Evolutionary conservation across 1,139 yeast genomes (phyloP), one percentile per base, ranked within the genome.

Genomic region (Yarrowia galli): DNA sequence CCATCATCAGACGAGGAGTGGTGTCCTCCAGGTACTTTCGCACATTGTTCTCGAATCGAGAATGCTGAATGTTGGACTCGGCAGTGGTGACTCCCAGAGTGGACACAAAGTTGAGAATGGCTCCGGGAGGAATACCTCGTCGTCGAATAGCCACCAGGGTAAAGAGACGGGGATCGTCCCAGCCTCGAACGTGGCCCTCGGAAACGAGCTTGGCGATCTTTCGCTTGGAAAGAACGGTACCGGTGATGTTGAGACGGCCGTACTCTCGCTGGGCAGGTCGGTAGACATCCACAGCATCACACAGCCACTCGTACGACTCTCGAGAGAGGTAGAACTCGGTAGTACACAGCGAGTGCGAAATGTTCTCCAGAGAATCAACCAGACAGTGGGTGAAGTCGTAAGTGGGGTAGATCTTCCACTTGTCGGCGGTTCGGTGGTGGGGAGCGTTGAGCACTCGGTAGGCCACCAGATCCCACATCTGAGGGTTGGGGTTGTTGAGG

Each of bases 381-480:
- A 96, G 85, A 87, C 99, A 95, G 86, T 95, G 99, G 32, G 99
- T 95, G 81, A 96, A 96, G 78, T 96, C 99, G 78, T 96, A 96
- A 22, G 99, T 96, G 71, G 99, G 99, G 77, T 96, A 96, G 70
- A 96, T 93, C 80, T 89, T 92, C 99, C 99, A 96, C 79, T 90
- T 90, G 77, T 86, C 89, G 68, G 98, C 99, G 18, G 99, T 95
- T 80, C 99, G 89, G 79, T 95, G 97, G 80, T 96, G 99, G 36
- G 92, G 86, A 28, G 97, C 93, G 74, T 93, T 84, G 74, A 96
- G 83, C 9, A 96, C 97, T 79, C 99, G 87, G 81, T 96, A 96
- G n/a, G 99, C 99, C 70, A 95, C 96, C 73, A 95, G 85, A 79
- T 96, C 99, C 99, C 99, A 96, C 99, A 96, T 96, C 81, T 95